Evolutionary conservation across 169 alveolate species (phyloP).

Genomic region (Babesia bigemina): DNA sequence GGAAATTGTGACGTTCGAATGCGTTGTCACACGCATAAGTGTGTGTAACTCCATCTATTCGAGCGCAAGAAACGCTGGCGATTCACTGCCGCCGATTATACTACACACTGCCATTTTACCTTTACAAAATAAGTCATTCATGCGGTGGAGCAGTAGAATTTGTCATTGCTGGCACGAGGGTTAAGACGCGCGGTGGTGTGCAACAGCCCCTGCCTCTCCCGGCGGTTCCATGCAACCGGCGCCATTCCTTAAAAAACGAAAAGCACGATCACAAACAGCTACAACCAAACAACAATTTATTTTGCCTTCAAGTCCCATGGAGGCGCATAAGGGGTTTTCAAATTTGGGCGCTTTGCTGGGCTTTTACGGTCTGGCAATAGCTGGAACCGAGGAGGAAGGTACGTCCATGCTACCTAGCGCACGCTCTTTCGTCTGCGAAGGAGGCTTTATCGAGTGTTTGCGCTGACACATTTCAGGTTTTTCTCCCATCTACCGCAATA

Average conservation of each 20-base stretch:
- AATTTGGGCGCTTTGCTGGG: conserved; percentile 43
- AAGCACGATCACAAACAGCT: too few species aligned
- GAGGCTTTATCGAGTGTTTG: not conserved
- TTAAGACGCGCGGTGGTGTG: not conserved
- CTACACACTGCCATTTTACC: too few species aligned
- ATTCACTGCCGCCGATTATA: too few species aligned
- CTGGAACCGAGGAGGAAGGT: conserved; percentile 64
- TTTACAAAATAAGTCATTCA: too few species aligned
- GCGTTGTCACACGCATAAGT: too few species aligned
- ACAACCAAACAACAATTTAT: too few species aligned
- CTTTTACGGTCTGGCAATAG: conserved; percentile 51
- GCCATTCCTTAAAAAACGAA: too few species aligned
- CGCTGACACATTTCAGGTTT: conserved; percentile 16
- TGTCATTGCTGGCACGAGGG: not conserved
- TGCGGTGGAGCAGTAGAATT: too few species aligned
- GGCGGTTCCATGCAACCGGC: too few species aligned
- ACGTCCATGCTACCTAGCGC: not conserved
- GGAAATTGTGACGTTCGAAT: too few species aligned
- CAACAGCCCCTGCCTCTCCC: not conserved
- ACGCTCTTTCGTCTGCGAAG: not conserved
- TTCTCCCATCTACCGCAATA: conserved; percentile 40
- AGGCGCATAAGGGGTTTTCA: not conserved
- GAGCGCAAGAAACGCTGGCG: too few species aligned
- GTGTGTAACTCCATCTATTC: too few species aligned
- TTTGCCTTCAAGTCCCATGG: not conserved